These are phyloP conservation scores for Prunus campanulata DNA, from an alignment of 306 rosid species.

Conservation along the genomic window DNA sequence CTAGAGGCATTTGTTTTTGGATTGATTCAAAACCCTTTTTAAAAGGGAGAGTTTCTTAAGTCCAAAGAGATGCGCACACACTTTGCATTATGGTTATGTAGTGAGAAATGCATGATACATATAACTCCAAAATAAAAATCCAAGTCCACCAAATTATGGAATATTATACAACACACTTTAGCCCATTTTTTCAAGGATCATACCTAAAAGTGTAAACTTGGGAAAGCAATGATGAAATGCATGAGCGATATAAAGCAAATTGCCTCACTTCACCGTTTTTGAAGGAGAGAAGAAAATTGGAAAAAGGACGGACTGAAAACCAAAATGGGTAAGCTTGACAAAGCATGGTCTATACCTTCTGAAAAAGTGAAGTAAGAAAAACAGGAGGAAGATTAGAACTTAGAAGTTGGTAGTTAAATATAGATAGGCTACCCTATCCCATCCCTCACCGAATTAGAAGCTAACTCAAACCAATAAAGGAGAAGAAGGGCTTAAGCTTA, in stretches of 20 bases:
- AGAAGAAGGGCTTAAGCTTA: background rate
- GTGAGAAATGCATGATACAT: background rate
- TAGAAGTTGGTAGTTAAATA: conserved; percentile 41
- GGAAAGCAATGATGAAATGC: background rate
- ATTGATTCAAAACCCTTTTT: background rate
- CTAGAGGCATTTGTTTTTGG: background rate
- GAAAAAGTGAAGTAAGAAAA: background rate
- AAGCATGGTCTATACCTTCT: background rate
- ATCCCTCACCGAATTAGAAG: conserved; percentile 45
- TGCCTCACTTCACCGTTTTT: background rate
- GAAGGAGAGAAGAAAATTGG: no score
- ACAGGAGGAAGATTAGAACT: background rate
- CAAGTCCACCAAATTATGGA: background rate
- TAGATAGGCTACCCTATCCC: conserved; percentile 58
- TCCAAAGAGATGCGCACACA: background rate
- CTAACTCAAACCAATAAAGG: conserved; percentile 49
- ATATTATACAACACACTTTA: background rate
- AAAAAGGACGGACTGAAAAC: background rate
- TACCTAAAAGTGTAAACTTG: background rate
- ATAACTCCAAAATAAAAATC: background rate
- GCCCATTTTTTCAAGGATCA: background rate
- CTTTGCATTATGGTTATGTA: background rate
- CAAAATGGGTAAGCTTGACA: background rate
- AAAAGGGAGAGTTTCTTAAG: background rate
- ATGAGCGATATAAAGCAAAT: background rate